These are phyloP conservation scores for Lachancea cidri DNA, from an alignment of 805 yeast species.

Conservation along the genomic window DNA sequence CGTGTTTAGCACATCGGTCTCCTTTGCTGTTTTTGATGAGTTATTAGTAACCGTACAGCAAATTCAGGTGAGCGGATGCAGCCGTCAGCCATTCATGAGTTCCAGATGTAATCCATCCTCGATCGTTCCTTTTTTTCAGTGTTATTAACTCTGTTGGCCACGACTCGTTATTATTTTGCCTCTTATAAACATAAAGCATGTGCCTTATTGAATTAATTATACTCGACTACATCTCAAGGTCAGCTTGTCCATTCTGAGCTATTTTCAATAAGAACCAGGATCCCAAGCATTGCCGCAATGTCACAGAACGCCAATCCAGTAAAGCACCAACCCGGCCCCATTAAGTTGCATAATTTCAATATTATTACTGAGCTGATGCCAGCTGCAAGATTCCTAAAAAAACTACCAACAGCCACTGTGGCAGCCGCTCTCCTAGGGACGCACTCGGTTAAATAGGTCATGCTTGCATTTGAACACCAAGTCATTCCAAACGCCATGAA, in stretches of 20 bases:
- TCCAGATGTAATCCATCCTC: no score
- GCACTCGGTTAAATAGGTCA: conserved; percentile 50
- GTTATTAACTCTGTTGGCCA: no score
- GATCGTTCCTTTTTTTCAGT: no score
- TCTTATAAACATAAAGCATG: no score
- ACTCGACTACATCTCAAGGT: no score
- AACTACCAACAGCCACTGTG: conserved; percentile 48
- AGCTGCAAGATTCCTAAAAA: conserved; percentile 50
- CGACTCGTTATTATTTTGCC: no score
- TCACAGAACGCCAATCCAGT: conserved; percentile 43
- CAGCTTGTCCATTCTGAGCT: conserved; percentile 3
- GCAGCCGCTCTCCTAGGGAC: conserved; percentile 47
- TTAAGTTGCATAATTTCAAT: conserved; percentile 29
- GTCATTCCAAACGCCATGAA: conserved; percentile 50
- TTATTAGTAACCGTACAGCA: no score
- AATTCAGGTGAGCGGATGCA: no score
- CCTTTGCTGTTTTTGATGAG: no score
- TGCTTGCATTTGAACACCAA: conserved; percentile 49
- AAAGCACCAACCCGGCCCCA: conserved; percentile 53
- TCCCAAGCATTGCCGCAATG: conserved; percentile 22
- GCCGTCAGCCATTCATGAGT: no score
- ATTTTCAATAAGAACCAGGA: conserved; percentile 16
- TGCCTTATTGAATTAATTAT: no score
- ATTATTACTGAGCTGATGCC: conserved; percentile 47
- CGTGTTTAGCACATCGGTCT: no score